Percentiles rank a stretch among this genome's conserved stretches.
These are phyloP conservation scores for Talaromyces sp. DNA, from an alignment of 2,329 filamentous ascomycete species.

Conservation along the genomic window DNA sequence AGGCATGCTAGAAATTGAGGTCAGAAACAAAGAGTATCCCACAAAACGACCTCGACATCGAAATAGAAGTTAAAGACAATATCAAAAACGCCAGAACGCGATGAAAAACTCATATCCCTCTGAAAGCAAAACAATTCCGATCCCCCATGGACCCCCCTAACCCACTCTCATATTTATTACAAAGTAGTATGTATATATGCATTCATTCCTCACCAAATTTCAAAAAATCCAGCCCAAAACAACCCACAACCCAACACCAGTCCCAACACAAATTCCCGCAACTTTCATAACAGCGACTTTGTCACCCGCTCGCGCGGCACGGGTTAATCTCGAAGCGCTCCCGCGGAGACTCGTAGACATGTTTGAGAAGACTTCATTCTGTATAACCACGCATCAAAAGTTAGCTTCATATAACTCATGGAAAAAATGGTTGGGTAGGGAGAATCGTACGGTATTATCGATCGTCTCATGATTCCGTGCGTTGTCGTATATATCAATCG, in stretches of 20 bases:
- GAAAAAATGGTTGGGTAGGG: background rate
- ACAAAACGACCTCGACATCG: background rate
- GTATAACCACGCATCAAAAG: background rate
- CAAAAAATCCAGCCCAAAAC: conserved; percentile 58
- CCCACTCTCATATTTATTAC: background rate
- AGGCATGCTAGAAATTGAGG: background rate
- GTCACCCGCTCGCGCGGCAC: conserved; percentile 89
- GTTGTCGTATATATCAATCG: conserved; percentile 96
- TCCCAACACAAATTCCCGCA: conserved; percentile 70
- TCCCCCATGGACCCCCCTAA: background rate
- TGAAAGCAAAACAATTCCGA: background rate
- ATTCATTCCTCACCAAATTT: no score
- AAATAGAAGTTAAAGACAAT: background rate
- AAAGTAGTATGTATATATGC: no score
- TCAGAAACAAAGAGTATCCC: background rate
- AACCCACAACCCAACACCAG: conserved; percentile 72
- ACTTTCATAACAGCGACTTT: conserved; percentile 88
- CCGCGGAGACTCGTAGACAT: conserved; percentile 79
- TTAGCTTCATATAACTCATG: background rate
- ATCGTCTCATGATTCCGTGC: conserved; percentile 83
- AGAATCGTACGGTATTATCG: conserved; percentile 67
- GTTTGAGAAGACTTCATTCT: conserved; percentile 87
- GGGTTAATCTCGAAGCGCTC: conserved; percentile 71
- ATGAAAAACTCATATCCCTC: background rate
- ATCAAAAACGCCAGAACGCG: background rate